Evolutionary conservation across 208 protist genomes (phyloP).

Genomic region (Sergeia podlipaevii): DNA sequence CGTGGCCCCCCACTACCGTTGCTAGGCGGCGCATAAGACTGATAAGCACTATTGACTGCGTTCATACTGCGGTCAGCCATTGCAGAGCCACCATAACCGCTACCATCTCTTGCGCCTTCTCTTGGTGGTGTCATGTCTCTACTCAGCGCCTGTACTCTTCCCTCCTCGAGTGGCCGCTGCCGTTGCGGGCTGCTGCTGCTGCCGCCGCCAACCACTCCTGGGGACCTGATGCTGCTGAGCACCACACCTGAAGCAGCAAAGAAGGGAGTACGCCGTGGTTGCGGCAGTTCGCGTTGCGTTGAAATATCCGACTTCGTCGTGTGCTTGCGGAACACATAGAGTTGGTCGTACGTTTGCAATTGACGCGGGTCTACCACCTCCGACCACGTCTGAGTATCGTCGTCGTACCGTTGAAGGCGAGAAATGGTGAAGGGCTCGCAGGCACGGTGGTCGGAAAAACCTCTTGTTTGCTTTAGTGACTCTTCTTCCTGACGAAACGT

Average conservation of each 20-base stretch:
- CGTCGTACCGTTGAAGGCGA: slow-evolving; percentile 63
- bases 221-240: neutral
- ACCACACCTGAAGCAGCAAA: slow-evolving; percentile 18
- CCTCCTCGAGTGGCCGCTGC: too few species aligned
- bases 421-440: slow-evolving; percentile 76
- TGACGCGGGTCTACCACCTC: slow-evolving; percentile 31
- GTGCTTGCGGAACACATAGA: slow-evolving; percentile 80
- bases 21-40: too few species aligned
- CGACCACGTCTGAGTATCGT: slow-evolving; percentile 61
- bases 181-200: neutral
- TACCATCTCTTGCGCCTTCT: too few species aligned
- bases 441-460: slow-evolving; percentile 30
- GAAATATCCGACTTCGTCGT: slow-evolving; percentile 74
- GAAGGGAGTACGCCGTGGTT: slow-evolving; percentile 39
- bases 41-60: too few species aligned
- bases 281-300: slow-evolving; percentile 60
- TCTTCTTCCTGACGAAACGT: slow-evolving; percentile 66
- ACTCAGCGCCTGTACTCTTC: too few species aligned
- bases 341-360: slow-evolving; percentile 69
- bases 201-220: neutral
- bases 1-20: too few species aligned
- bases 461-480: slow-evolving; percentile 33
- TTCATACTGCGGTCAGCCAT: too few species aligned
- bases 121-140: too few species aligned
- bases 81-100: too few species aligned